Percentiles rank a stretch among this genome's conserved stretches.
phyloP scores from a whole-genome alignment of 2,329 filamentous ascomycete genomes.

The Fusarium sp. region DNA sequence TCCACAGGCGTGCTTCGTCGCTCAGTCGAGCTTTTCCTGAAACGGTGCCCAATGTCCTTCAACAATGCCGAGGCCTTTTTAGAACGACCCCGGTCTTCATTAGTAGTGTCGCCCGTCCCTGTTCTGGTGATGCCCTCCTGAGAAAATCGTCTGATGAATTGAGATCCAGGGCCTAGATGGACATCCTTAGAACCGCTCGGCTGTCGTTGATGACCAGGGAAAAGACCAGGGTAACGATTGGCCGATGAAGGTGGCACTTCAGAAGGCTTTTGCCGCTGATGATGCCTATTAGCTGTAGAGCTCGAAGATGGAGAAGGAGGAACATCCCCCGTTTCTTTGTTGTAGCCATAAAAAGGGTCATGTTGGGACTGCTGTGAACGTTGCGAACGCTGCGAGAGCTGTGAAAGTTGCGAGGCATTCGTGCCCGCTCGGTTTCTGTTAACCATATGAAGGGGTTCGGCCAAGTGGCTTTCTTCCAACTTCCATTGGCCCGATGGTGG shows the following conservation, averaged over 20 bases:
- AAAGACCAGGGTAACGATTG: slow-evolving; percentile 59
- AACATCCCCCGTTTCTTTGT: slow-evolving; percentile 59
- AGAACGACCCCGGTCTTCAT: slow-evolving; percentile 49
- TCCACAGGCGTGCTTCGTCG: slow-evolving; percentile 44
- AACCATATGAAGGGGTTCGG: slow-evolving; percentile 56
- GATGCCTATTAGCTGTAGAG: slow-evolving; percentile 20
- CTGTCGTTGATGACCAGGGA: slow-evolving; percentile 44
- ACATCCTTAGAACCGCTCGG: slow-evolving; percentile 27
- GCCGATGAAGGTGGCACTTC: slow-evolving; percentile 62
- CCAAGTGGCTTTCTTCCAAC: slow-evolving; percentile 62
- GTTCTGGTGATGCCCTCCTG: slow-evolving; percentile 48
- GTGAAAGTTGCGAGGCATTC: slow-evolving; percentile 23
- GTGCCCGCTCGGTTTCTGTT: slow-evolving; percentile 48
- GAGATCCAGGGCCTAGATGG: slow-evolving; percentile 9
- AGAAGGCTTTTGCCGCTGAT: slow-evolving; percentile 43
- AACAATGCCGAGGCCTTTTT: slow-evolving; percentile 58
- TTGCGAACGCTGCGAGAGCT: slow-evolving; percentile 36
- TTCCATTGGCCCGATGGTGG: slow-evolving; percentile 59
- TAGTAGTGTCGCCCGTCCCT: not conserved
- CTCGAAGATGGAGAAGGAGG: slow-evolving; percentile 23
- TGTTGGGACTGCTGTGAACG: slow-evolving; percentile 44
- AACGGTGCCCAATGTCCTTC: slow-evolving; percentile 59
- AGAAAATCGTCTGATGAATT: slow-evolving; percentile 25
- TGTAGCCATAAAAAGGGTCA: slow-evolving; percentile 42
- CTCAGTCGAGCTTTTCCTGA: slow-evolving; percentile 49